Conservation (phyloP, 2,329 filamentous ascomycete genomes). For the Diaporthe citri region DNA sequence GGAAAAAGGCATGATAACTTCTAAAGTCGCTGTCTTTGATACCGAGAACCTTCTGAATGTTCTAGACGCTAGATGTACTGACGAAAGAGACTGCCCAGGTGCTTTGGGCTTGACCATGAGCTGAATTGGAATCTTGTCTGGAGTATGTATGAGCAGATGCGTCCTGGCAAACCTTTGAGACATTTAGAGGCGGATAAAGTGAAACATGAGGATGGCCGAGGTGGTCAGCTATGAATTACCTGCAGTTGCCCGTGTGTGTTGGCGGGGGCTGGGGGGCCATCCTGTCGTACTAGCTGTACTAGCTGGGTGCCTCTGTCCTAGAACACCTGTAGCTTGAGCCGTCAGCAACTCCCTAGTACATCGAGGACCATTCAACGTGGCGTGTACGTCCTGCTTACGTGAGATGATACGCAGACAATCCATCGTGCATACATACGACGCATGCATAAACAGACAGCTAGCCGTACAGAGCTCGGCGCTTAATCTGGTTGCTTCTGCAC, state of each 20-base stretch:
- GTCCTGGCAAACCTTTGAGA: not conserved
- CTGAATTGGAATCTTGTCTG: not conserved
- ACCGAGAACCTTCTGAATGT: too few species aligned
- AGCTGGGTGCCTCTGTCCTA: not conserved
- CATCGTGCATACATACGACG: not conserved
- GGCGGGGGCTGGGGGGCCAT: not conserved
- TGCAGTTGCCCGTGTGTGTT: not conserved
- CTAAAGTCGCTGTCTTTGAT: fast-evolving
- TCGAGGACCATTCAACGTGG: not conserved
- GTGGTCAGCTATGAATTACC: not conserved
- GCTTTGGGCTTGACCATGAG: not conserved
- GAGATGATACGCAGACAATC: not conserved
- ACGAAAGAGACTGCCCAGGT: too few species aligned
- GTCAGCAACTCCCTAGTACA: not conserved
- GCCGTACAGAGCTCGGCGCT: not conserved
- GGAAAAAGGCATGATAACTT: not conserved
- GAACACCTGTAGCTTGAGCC: not conserved
- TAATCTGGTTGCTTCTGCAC: not conserved
- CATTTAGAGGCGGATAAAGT: not conserved
- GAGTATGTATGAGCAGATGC: not conserved
- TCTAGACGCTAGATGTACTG: fast-evolving
- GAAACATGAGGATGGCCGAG: not conserved
- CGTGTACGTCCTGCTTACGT: not conserved
- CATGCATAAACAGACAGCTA: not conserved
- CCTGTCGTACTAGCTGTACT: not conserved